Conservation (phyloP, 2,329 filamentous ascomycete species). For the Fusarium sp. region DNA sequence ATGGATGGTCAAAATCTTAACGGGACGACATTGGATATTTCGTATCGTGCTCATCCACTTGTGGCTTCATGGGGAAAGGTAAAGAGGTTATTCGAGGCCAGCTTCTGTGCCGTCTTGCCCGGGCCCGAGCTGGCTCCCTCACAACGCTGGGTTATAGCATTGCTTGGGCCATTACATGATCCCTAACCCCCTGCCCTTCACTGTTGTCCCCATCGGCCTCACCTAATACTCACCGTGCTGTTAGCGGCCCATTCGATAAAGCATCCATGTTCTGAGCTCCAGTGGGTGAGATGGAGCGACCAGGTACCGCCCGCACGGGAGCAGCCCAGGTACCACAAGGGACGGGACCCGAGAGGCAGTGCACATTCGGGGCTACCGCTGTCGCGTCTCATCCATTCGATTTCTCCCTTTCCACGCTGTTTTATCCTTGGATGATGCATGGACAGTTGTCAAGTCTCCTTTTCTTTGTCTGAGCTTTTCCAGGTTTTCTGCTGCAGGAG, state of each 20-base stretch:
- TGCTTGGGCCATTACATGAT: slow-evolving; percentile 15
- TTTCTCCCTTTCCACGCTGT: neutral
- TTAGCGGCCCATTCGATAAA: slow-evolving; percentile 21
- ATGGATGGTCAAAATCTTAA: slow-evolving; percentile 3
- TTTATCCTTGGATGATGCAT: neutral
- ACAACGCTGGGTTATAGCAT: neutral
- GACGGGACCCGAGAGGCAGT: neutral
- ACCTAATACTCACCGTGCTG: slow-evolving; percentile 25
- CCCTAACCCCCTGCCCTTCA: slow-evolving; percentile 8
- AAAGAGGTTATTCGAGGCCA: neutral
- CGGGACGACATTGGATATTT: slow-evolving; percentile 9
- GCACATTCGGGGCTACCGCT: neutral
- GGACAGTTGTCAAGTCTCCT: neutral
- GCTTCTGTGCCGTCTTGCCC: neutral
- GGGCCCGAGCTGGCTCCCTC: slow-evolving; percentile 22
- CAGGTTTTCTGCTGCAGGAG: neutral
- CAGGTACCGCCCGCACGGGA: slow-evolving; percentile 13
- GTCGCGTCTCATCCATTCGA: neutral
- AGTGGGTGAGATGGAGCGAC: neutral
- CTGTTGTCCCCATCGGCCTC: slow-evolving; percentile 3
- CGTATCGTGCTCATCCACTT: neutral
- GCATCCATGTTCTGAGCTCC: neutral
- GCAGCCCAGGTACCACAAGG: neutral
- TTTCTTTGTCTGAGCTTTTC: neutral
- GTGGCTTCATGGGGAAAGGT: neutral